Conservation (phyloP, 2,329 filamentous ascomycete species). For the Sarocladium brachiariae region DNA sequence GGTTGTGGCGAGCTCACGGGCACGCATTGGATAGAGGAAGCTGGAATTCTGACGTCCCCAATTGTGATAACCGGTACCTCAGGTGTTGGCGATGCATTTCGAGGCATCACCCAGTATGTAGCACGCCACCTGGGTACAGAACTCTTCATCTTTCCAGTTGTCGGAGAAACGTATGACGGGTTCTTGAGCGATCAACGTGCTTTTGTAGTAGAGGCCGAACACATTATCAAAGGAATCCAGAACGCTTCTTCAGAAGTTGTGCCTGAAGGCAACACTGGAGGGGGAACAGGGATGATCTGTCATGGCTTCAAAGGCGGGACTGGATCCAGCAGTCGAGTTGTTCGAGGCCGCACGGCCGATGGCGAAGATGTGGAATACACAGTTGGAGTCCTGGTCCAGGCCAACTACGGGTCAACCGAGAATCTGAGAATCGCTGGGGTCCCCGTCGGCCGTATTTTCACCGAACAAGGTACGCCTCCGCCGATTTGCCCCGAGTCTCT, state of each 20-base stretch:
- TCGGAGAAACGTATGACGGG: conserved; percentile 56
- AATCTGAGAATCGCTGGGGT: conserved; percentile 52
- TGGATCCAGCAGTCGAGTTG: conserved; percentile 48
- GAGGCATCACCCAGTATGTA: conserved; percentile 50
- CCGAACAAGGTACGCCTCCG: too few species aligned
- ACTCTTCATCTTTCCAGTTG: conserved; percentile 49
- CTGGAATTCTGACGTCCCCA: conserved; percentile 47
- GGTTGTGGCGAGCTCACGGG: conserved; percentile 54
- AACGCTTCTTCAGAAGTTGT: conserved; percentile 41
- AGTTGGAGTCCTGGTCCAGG: conserved; percentile 52
- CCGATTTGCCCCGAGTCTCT: too few species aligned
- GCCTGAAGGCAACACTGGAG: conserved; percentile 52
- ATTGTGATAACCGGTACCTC: conserved; percentile 53
- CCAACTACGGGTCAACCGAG: conserved; percentile 52
- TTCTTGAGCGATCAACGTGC: conserved; percentile 49
- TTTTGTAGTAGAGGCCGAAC: conserved; percentile 44
- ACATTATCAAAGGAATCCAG: conserved; percentile 46
- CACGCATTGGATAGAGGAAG: conserved; percentile 50
- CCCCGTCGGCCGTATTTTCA: conserved; percentile 51
- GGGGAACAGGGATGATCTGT: conserved; percentile 58
- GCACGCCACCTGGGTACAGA: conserved; percentile 31
- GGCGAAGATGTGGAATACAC: conserved; percentile 40
- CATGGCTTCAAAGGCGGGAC: conserved; percentile 60
- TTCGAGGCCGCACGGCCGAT: conserved; percentile 12
- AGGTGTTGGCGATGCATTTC: conserved; percentile 46